Evolutionary conservation across 202 grass and related monocot genomes (phyloP).

Genomic region (Cymbopogon flexuosus): DNA sequence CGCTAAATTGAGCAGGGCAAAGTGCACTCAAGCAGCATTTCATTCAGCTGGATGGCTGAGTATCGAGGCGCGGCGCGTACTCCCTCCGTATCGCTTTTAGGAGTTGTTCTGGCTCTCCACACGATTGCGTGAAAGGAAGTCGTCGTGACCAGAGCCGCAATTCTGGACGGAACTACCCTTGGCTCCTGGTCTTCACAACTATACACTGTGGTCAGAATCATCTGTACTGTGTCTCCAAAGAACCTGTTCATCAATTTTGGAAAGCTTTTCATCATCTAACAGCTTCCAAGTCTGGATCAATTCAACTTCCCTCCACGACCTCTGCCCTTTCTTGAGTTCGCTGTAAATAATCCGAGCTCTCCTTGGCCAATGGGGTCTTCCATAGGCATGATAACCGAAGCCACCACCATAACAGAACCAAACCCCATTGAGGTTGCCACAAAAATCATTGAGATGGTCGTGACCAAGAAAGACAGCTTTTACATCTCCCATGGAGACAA

Average conservation of each 20-base stretch:
- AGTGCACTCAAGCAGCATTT: too few species aligned
- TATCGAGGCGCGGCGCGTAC: too few species aligned
- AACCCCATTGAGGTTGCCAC: slow-evolving; percentile 55
- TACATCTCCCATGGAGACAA: slow-evolving; percentile 73
- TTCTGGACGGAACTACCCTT: too few species aligned
- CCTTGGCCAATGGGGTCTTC: slow-evolving; percentile 66
- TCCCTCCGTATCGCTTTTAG: too few species aligned
- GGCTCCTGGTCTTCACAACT: not conserved
- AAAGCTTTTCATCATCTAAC: slow-evolving; percentile 61
- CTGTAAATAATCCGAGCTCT: slow-evolving; percentile 57
- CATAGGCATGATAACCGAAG: slow-evolving; percentile 86
- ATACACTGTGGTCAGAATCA: slow-evolving; percentile 16
- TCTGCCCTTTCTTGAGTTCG: slow-evolving; percentile 48
- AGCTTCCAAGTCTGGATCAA: slow-evolving; percentile 71
- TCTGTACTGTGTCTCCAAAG: slow-evolving; percentile 43
- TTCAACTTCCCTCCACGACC: slow-evolving; percentile 54
- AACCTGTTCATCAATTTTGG: slow-evolving; percentile 70
- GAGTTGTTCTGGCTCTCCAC: too few species aligned
- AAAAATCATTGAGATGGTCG: slow-evolving; percentile 95
- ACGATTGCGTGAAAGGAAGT: too few species aligned
- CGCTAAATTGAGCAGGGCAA: too few species aligned
- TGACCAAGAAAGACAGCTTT: slow-evolving; percentile 85
- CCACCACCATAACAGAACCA: slow-evolving; percentile 97
- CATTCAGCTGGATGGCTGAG: too few species aligned
- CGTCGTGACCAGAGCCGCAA: too few species aligned